Percentiles rank a stretch among this genome's conserved stretches.
These are phyloP conservation scores for Sporothrix protearum DNA, from an alignment of 2,329 filamentous ascomycete species.

Conservation along the genomic window DNA sequence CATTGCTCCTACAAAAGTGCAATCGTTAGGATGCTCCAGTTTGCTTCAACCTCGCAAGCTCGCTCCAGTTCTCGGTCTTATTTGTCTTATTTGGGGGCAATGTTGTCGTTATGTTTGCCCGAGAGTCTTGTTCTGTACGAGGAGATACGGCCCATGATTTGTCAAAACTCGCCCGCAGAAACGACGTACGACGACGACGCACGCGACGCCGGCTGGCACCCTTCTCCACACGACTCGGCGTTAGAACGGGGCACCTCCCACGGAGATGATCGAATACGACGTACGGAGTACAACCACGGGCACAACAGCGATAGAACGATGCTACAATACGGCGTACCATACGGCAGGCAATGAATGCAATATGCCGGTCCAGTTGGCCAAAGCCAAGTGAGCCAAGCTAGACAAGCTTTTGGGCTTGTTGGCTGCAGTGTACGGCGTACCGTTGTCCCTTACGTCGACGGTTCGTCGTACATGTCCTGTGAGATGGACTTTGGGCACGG, in stretches of 20 bases:
- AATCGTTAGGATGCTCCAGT: neutral
- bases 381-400: neutral
- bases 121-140: neutral
- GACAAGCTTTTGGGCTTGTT: neutral
- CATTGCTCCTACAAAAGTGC: conserved; percentile 7
- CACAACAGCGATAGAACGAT: neutral
- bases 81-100: too few relatives aligned
- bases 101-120: neutral
- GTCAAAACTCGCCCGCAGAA: neutral
- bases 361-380: too few relatives aligned
- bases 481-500: too few relatives aligned
- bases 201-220: neutral
- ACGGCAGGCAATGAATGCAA: too few relatives aligned
- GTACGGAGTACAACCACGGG: too few relatives aligned
- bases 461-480: too few relatives aligned
- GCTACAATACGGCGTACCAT: neutral
- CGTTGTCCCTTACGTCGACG: too few relatives aligned
- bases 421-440: neutral
- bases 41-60: neutral
- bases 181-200: neutral
- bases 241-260: neutral
- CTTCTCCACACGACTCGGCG: neutral
- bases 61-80: neutral
- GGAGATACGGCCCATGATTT: neutral
- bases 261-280: neutral